Evolutionary conservation across 495 filamentous ascomycete genomes (phyloP), one percentile per base, ranked within the genome.

Genomic region (Xylaria palmicola): DNA sequence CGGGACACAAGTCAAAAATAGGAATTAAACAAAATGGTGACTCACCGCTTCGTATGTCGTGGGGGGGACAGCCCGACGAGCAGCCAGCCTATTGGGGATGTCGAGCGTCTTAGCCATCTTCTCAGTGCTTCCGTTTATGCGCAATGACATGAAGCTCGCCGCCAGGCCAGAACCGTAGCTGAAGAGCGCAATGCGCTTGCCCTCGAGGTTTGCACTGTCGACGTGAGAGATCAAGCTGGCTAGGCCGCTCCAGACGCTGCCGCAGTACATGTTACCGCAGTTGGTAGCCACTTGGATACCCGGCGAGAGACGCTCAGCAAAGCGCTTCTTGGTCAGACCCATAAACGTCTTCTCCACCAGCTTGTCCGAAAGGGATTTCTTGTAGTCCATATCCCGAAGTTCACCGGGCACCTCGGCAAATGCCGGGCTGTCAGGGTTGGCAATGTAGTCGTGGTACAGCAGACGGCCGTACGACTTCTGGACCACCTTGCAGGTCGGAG

Each of bases 251-350:
- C 92, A 98, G 65, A 98, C 90, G 72, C 91, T 96, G 50, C 89
- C 94, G 68, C 89, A 93, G 81, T 98, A 98, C 95, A 97, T 98
- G 84, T 98, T 98, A 75, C 94, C 95, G 76, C 92, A 97, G 79
- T 91, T 88, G 43, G 92, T 97, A 36, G 94, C 89, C 22, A 95
- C 89, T 72, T 95, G 81, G 71, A 94, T 89, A 69, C 82, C 78
- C 37, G 95, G 92, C 72, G 88, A 81, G 59, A 98, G 90, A 74
- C 92, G 90, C 75, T 92, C 86, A 65, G 87, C 85, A 80, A 92
- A 98, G 59, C 87, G 88, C 86, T 97, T 97, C 89, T 98, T 98
- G 71, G 91, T 87, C 62, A 98, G 85, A 50, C 71, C 87, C 89
- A 98, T 92, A 79, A 98, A 96, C 56, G 90, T 90, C 88, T 98